A percentile compares a stretch with the other conserved stretches of the same genome.
Evolutionary conservation across 1,284 basidiomycete genomes (phyloP).

Genomic region (Tremellales sp.): DNA sequence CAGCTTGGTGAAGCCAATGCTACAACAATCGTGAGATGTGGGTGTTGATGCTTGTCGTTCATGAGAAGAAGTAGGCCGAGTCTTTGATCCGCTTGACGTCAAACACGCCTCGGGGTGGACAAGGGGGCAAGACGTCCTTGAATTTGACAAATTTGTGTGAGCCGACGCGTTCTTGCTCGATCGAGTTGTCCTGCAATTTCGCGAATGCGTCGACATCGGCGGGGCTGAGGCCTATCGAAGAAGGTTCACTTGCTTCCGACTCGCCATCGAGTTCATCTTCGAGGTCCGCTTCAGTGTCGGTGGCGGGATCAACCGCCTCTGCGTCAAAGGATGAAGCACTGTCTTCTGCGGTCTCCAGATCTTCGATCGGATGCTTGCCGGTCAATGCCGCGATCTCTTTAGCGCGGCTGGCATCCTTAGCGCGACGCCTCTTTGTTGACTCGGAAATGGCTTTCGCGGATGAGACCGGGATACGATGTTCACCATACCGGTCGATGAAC

Average conservation of each 20-base stretch:
- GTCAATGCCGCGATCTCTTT: conserved; percentile 6
- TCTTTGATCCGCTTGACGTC: conserved; percentile 78
- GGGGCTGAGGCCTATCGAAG: neutral
- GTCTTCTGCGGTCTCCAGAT: neutral
- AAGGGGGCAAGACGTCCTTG: conserved; percentile 69
- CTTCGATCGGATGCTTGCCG: too few species aligned
- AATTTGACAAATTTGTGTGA: conserved; percentile 64
- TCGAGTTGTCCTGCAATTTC: conserved; percentile 3
- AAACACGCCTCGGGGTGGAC: conserved; percentile 84
- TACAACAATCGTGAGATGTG: neutral
- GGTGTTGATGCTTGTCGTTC: conserved; percentile 4
- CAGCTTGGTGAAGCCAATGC: too few species aligned
- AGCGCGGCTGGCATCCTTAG: conserved; percentile 11
- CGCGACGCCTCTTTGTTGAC: conserved; percentile 8
- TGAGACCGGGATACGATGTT: conserved; percentile 65
- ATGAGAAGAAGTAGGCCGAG: conserved; percentile 80
- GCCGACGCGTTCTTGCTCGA: conserved; percentile 18
- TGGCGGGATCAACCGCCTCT: neutral
- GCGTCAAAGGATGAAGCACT: neutral
- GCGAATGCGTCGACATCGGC: neutral
- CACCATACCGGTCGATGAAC: conserved; percentile 75
- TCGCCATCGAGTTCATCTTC: conserved; percentile 1
- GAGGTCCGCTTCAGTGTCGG: conserved; percentile 3
- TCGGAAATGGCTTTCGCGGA: conserved; percentile 18
- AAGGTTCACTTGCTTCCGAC: neutral